Evolutionary conservation across 768 basidiomycete genomes (phyloP), one percentile per base, ranked within the genome.

Genomic region (Xerocomellus dryophilus): DNA sequence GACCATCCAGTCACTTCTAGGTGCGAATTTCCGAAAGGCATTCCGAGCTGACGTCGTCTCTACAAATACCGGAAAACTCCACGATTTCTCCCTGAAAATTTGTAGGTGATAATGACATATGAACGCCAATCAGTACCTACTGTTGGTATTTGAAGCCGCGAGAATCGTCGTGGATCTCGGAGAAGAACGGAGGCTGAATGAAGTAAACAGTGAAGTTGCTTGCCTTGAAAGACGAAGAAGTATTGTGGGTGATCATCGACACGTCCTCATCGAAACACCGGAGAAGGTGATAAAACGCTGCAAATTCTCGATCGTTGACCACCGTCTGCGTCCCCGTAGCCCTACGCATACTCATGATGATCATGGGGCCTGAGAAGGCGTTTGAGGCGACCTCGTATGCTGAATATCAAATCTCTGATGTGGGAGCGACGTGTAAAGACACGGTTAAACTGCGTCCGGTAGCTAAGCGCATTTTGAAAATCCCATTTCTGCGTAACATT

Each of bases 1-100:
- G 10, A 53, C 52, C 47, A 48, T 60, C 7, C 36, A 52, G 27
- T 63, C 45, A 15, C 40, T 57, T 9, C 9, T 56, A 2, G 59
- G 56, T 1, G 1, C 31, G n/a, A 46, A 50, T 36, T 54, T 58
- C 6, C 35, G 43, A 27, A 25, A 56, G 10, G 11, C 0, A 5
- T 53, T 18, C 8, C 0, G 47, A 1, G 18, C 27, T 27, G 2
- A 6, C 1, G 0, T 1, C 1, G 44, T 18, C 9, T 41, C 32
- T 5, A 64, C 15, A 21, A 64, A 56, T 2, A 64, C 23, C 0
- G 56, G 62, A 11, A 64, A 64, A 5, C 4, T 2, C 62, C 51
- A 64, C 1, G 25, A 9, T 17, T 14, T 46, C 4, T 61, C 47
- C 47, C 62, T 63, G 36, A 0, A 14, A 5, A 3, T 32, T 5